Conservation (phyloP, 2,329 filamentous ascomycete species). For the Epichloe sylvatica region DNA sequence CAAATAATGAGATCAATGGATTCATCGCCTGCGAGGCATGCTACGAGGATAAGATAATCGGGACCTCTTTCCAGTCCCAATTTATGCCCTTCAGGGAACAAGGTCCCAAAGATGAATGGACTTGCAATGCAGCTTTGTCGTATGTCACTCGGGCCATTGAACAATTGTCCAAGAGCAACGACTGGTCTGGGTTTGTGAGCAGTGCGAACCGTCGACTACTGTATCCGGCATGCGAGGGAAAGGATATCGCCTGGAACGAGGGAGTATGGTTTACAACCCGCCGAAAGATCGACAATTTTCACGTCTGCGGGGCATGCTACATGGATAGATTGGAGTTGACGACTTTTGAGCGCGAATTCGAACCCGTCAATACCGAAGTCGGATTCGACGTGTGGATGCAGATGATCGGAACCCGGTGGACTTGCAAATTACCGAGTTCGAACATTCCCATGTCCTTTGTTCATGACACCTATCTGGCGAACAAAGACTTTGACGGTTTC, state of each 20-base stretch:
- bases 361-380: constrained; percentile 6
- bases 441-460: constrained; percentile 13
- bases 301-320: constrained; percentile 22
- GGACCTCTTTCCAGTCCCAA: constrained; percentile 14
- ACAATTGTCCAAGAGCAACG: constrained; percentile 10
- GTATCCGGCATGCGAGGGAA: constrained; percentile 17
- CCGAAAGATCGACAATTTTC: constrained; percentile 13
- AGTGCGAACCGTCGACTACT: constrained; percentile 10
- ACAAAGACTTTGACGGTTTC: constrained; percentile 16
- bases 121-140: constrained; percentile 17
- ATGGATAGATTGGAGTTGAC: constrained; percentile 20
- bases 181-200: constrained; percentile 19
- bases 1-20: constrained; percentile 15
- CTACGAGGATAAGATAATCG: constrained; percentile 19
- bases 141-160: constrained; percentile 12
- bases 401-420: constrained; percentile 10
- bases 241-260: constrained; percentile 10
- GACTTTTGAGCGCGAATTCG: constrained; percentile 16
- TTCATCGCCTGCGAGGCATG: constrained; percentile 27
- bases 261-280: constrained; percentile 16
- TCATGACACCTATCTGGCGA: constrained; percentile 13
- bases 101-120: constrained; percentile 17
- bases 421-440: constrained; percentile 13
- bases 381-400: constrained; percentile 14
- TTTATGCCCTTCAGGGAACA: constrained; percentile 18